Evolutionary conservation across 352 stramenopile species (phyloP).

Genomic region (Phytophthora sp.): DNA sequence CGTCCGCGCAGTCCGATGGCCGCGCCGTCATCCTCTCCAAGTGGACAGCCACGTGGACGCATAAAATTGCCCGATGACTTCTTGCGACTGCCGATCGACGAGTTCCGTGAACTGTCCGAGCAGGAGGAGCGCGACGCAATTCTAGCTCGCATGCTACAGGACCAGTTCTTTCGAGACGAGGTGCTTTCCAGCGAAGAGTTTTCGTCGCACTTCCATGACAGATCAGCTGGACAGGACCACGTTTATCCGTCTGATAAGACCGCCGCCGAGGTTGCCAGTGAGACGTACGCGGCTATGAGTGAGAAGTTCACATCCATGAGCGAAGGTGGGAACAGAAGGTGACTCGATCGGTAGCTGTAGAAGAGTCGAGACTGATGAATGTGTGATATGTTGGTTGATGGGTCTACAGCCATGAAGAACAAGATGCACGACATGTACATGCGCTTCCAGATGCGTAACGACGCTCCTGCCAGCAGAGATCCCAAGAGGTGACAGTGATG

Average conservation of each 20-base stretch:
- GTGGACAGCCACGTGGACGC: slow-evolving; percentile 19
- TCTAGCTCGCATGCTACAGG: slow-evolving; percentile 82
- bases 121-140: slow-evolving; percentile 77
- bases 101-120: slow-evolving; percentile 43
- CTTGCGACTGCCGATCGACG: slow-evolving; percentile 56
- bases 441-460: slow-evolving; percentile 77
- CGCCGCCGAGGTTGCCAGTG: slow-evolving; percentile 69
- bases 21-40: slow-evolving; percentile 25
- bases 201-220: slow-evolving; percentile 68
- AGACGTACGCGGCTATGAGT: slow-evolving; percentile 75
- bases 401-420: slow-evolving; percentile 67
- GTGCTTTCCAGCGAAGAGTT: slow-evolving; percentile 77
- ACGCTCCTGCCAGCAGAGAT: slow-evolving; percentile 54
- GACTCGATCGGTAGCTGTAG: background rate
- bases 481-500: slow-evolving; percentile 57
- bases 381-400: slow-evolving; percentile 11
- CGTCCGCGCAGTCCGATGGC: slow-evolving; percentile 14
- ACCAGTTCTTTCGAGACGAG: slow-evolving; percentile 84
- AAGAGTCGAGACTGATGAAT: slow-evolving; percentile 7
- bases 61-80: slow-evolving; percentile 76
- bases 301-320: slow-evolving; percentile 81
- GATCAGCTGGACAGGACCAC: slow-evolving; percentile 21
- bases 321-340: slow-evolving; percentile 41
- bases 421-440: slow-evolving; percentile 87
- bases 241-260: slow-evolving; percentile 61